A percentile compares a stretch with the other conserved stretches of the same genome.
These are phyloP conservation scores for Phlyctochytrium planicorne DNA, from an alignment of 192 early-diverging fungal species.

Conservation along the genomic window DNA sequence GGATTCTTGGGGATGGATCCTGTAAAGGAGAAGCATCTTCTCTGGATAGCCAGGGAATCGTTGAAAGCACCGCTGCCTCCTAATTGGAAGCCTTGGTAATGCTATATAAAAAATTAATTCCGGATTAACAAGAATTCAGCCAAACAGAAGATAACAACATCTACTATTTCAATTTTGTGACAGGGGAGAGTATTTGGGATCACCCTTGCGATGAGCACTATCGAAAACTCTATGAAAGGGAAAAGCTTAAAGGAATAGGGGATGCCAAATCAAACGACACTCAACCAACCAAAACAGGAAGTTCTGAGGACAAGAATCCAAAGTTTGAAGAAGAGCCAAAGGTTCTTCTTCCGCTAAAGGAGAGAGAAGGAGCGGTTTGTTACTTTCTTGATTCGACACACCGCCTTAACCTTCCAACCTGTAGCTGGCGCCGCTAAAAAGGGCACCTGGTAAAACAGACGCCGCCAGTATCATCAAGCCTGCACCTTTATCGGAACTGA, in stretches of 20 bases:
- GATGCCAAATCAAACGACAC: not conserved
- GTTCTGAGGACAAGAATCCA: not conserved
- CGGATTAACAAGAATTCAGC: slow-evolving; percentile 28
- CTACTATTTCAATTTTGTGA: slow-evolving; percentile 63
- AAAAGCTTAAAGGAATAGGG: slow-evolving; percentile 30
- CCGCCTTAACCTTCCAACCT: not conserved
- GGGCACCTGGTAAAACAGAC: too few species aligned
- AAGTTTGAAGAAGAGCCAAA: not conserved
- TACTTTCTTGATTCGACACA: not conserved
- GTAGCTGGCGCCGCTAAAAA: too few species aligned
- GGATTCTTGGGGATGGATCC: slow-evolving; percentile 62
- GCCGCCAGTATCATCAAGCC: too few species aligned
- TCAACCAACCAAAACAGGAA: not conserved
- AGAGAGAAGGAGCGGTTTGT: not conserved
- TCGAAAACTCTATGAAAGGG: slow-evolving; percentile 52
- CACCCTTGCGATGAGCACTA: slow-evolving; percentile 69
- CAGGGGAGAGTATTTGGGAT: slow-evolving; percentile 65
- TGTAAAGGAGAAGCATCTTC: slow-evolving; percentile 50
- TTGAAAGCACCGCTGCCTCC: slow-evolving; percentile 60
- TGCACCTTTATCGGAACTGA: too few species aligned
- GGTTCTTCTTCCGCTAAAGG: not conserved
- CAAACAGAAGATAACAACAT: slow-evolving; percentile 66
- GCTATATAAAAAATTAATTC: slow-evolving; percentile 8
- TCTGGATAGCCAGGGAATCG: slow-evolving; percentile 64
- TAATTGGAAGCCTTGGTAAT: slow-evolving; percentile 67